A percentile compares a stretch with the other conserved stretches of the same genome.
phyloP scores from a whole-genome alignment of 2,329 filamentous ascomycete genomes.

The Talaromyces sp. region DNA sequence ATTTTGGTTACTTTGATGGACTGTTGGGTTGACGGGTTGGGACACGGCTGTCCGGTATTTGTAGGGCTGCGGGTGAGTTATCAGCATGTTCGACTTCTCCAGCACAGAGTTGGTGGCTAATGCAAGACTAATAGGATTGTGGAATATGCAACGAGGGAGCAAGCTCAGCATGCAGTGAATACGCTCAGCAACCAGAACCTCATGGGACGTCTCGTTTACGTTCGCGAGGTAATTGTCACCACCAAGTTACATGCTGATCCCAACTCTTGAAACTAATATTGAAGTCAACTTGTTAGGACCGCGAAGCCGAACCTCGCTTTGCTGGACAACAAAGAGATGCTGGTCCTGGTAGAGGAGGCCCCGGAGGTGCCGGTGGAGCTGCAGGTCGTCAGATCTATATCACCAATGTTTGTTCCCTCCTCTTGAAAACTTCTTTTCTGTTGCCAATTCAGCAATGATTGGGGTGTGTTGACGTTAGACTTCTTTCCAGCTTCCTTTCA shows the following conservation, averaged over 20 bases:
- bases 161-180: constrained; percentile 95
- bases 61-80: constrained; percentile 99
- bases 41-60: constrained; percentile 80
- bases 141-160: constrained; percentile 99
- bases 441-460: neutral
- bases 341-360: constrained; percentile 52
- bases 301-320: constrained; percentile 96
- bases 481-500: constrained; percentile 77
- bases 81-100: constrained; percentile 2
- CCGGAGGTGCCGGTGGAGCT: constrained; percentile 53
- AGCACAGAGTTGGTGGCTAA: constrained; percentile 7
- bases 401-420: constrained; percentile 78
- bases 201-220: constrained; percentile 97
- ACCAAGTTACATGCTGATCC: neutral
- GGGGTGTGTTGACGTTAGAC: neutral
- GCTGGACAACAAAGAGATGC: constrained; percentile 70
- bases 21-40: constrained; percentile 99
- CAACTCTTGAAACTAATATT: neutral
- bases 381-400: constrained; percentile 91
- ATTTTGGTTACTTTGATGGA: constrained; percentile 65
- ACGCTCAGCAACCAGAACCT: constrained; percentile 98
- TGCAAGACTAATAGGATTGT: constrained; percentile 69
- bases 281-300: constrained; percentile 61
- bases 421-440: constrained; percentile 24
- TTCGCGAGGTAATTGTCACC: constrained; percentile 70